Evolutionary conservation across 495 filamentous ascomycete genomes (phyloP).

Genomic region (Aspergillus campestris): DNA sequence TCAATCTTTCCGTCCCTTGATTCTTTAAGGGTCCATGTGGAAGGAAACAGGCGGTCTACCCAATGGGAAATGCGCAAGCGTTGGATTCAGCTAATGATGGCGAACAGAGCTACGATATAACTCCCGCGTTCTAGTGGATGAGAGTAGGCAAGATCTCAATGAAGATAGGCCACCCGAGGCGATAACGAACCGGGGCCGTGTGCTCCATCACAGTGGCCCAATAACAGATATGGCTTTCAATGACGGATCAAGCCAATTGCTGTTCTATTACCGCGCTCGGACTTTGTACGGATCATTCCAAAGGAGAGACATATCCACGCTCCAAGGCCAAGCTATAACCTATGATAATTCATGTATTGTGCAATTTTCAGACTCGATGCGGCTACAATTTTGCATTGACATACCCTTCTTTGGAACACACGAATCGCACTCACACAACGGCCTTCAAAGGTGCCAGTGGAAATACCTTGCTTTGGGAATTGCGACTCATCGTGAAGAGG

Average conservation of each 20-base stretch:
- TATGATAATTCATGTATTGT: slow-evolving; percentile 24
- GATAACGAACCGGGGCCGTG: neutral
- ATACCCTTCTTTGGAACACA: slow-evolving; percentile 37
- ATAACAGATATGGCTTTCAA: slow-evolving; percentile 29
- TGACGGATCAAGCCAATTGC: slow-evolving; percentile 27
- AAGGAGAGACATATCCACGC: slow-evolving; percentile 9
- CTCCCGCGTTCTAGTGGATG: slow-evolving; percentile 7
- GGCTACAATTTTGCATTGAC: slow-evolving; percentile 31
- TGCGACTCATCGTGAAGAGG: slow-evolving; percentile 28
- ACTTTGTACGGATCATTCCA: slow-evolving; percentile 25
- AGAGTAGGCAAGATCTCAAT: neutral
- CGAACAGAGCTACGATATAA: slow-evolving; percentile 10
- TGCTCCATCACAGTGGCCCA: slow-evolving; percentile 12
- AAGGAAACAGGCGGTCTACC: neutral
- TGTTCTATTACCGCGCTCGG: slow-evolving; percentile 24
- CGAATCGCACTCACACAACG: slow-evolving; percentile 5
- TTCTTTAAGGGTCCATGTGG: neutral
- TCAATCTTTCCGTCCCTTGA: neutral
- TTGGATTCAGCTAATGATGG: slow-evolving; percentile 1
- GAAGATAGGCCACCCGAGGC: neutral
- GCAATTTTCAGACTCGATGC: slow-evolving; percentile 15
- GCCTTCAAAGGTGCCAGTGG: slow-evolving; percentile 23
- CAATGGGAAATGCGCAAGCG: neutral
- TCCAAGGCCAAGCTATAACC: slow-evolving; percentile 8
- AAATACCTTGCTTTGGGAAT: slow-evolving; percentile 35